Evolutionary conservation across 176 grass and related monocot genomes (phyloP).

Genomic region (Aechmea fasciata): DNA sequence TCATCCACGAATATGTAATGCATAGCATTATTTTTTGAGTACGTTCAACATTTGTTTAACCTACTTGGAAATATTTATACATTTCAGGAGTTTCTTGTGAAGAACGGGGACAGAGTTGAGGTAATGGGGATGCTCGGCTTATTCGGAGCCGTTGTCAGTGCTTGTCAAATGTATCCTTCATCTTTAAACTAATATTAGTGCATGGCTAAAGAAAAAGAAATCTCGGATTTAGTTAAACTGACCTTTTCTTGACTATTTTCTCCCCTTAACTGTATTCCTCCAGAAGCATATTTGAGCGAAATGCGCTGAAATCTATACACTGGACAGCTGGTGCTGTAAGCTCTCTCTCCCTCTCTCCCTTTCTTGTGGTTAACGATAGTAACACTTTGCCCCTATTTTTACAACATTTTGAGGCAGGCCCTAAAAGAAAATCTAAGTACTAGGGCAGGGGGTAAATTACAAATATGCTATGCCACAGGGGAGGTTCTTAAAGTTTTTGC

Average conservation of each 20-base stretch:
- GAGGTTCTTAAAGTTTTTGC: not conserved
- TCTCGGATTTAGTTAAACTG: too few species aligned
- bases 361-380: too few species aligned
- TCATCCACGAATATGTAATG: too few species aligned
- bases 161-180: slow-evolving; percentile 51
- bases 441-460: not conserved
- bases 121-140: slow-evolving; percentile 65
- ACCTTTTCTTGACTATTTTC: not conserved
- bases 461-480: not conserved
- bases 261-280: slow-evolving; percentile 15
- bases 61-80: not conserved
- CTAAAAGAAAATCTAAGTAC: not conserved
- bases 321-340: slow-evolving; percentile 53
- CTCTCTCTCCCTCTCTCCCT: not conserved
- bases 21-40: too few species aligned
- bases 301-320: slow-evolving; percentile 49
- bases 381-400: too few species aligned
- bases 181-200: not conserved
- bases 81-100: slow-evolving; percentile 53
- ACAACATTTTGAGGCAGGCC: too few species aligned
- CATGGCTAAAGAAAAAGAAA: too few species aligned
- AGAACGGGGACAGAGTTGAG: slow-evolving; percentile 45
- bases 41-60: not conserved
- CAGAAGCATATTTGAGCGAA: slow-evolving; percentile 59
- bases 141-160: slow-evolving; percentile 58